Conservation (phyloP, 2,329 filamentous ascomycete species). For the Fusarium humuli region DNA sequence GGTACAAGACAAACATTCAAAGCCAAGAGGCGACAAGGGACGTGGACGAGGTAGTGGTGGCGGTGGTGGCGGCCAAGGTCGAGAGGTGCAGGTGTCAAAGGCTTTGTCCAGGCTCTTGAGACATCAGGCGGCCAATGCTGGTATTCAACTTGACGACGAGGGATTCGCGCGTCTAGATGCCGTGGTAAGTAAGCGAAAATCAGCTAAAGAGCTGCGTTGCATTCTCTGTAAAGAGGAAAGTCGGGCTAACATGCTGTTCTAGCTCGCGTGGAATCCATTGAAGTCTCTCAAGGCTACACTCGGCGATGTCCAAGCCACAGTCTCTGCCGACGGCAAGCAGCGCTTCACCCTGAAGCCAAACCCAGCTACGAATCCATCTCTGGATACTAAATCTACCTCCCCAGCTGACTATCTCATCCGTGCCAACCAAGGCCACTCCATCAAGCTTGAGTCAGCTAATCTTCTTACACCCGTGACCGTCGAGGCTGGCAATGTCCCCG, state of each 20-base stretch:
- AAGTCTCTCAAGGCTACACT: slow-evolving; percentile 79
- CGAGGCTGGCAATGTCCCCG: slow-evolving; percentile 68
- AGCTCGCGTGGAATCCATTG: slow-evolving; percentile 69
- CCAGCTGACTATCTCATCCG: slow-evolving; percentile 85
- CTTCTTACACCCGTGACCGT: slow-evolving; percentile 77
- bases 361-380: slow-evolving; percentile 44
- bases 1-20: slow-evolving; percentile 37
- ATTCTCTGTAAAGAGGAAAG: no score
- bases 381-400: slow-evolving; percentile 53
- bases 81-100: slow-evolving; percentile 64
- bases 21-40: slow-evolving; percentile 36
- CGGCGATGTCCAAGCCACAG: slow-evolving; percentile 75
- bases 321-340: slow-evolving; percentile 86
- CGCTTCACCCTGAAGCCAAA: slow-evolving; percentile 82
- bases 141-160: slow-evolving; percentile 67
- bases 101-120: slow-evolving; percentile 66
- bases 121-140: slow-evolving; percentile 68
- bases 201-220: background rate
- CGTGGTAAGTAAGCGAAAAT: slow-evolving; percentile 62
- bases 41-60: slow-evolving; percentile 47
- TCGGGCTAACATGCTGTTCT: slow-evolving; percentile 10
- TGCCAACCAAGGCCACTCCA: slow-evolving; percentile 93
- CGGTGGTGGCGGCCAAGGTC: slow-evolving; percentile 49
- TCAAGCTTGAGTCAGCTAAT: slow-evolving; percentile 77
- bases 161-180: slow-evolving; percentile 69